These are phyloP conservation scores for Bolboschoenoplectus hybrid DNA, from an alignment of 202 grass and related monocot genomes.

Conservation along the genomic window DNA sequence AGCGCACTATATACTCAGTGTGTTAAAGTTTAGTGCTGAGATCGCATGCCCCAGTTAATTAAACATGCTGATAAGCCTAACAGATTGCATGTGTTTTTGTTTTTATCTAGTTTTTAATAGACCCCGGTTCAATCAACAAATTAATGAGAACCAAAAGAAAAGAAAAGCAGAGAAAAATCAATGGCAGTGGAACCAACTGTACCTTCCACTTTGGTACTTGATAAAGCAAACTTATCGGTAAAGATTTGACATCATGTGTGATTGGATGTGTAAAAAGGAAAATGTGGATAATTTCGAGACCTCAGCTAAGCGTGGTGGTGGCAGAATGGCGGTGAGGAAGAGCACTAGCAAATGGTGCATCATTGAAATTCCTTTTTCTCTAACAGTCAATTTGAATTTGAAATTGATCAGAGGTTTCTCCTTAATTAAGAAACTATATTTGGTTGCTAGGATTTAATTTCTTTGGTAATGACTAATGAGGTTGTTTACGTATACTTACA, in stretches of 20 bases:
- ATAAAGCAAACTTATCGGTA: conserved; percentile 14
- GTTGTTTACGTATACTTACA: background rate
- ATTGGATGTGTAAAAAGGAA: background rate
- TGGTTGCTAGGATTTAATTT: background rate
- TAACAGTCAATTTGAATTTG: conserved; percentile 6
- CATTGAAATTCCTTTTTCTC: background rate
- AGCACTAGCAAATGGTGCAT: conserved; percentile 17
- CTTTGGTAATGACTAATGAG: background rate
- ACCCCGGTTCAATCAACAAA: conserved; percentile 21
- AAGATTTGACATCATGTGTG: conserved; percentile 12
- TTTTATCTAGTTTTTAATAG: background rate
- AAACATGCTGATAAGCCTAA: conserved; percentile 13
- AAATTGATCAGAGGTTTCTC: background rate
- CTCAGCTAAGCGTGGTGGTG: background rate
- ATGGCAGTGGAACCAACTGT: conserved; percentile 19
- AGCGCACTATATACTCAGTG: conserved; percentile 20
- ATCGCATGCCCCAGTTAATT: conserved; percentile 9
- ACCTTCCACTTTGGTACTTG: conserved; percentile 28
- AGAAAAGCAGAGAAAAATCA: background rate
- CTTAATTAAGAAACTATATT: background rate
- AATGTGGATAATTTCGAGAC: background rate
- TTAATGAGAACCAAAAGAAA: background rate
- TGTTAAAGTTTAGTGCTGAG: conserved; percentile 16
- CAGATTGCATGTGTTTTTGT: conserved; percentile 13
- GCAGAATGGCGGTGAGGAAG: background rate